Evolutionary conservation across 129 eudicot species (phyloP), one percentile per base, ranked within the genome.

Genomic region (Lonicera japonica): DNA sequence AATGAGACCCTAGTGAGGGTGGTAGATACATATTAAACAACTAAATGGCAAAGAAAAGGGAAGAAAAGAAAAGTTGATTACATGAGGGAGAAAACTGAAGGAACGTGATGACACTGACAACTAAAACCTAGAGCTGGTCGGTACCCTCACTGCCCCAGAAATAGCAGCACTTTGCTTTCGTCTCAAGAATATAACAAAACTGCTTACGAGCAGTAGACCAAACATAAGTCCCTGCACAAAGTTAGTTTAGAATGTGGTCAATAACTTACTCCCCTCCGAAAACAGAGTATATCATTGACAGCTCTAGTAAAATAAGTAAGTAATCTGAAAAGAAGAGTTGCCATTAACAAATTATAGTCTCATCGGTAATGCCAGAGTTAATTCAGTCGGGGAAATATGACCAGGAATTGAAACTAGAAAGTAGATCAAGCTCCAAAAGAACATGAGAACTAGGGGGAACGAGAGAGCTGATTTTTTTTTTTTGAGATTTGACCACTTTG

Each of bases 111-210:
- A 43, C 6, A 29, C 36, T 19, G 21, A 20, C 17, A 41, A 7
- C 59, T 77, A 90, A 77, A 86, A 90, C 83, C 90, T 87, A 34
- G 88, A 71, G 71, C 34, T 84, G 21, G 78, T 77, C 16, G 88
- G 88, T 23, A 86, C 45, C 68, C 97, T 83, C n/a, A 81, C 73
- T 38, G 80, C 86, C 56, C 89, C 89, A 34, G 79, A 76, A 54
- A 66, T 68, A 41, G 75, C 55, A 25, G 60, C 72, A 25, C 67
- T 65, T 67, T 80, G 77, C 58, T 77, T 91, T 56, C 82, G 75
- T 70, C 71, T 82, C 54, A 79, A 68, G 79, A 79, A 77, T 46
- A 91, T 73, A 25, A 79, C 71, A 12, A 86, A 84, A 46, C 97
- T 88, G 41, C 88, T 75, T 25, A 70, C 68, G 24, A 91, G 56